phyloP scores from a whole-genome alignment of 164 flowering plant genomes.

The Cinnamomum micranthum region DNA sequence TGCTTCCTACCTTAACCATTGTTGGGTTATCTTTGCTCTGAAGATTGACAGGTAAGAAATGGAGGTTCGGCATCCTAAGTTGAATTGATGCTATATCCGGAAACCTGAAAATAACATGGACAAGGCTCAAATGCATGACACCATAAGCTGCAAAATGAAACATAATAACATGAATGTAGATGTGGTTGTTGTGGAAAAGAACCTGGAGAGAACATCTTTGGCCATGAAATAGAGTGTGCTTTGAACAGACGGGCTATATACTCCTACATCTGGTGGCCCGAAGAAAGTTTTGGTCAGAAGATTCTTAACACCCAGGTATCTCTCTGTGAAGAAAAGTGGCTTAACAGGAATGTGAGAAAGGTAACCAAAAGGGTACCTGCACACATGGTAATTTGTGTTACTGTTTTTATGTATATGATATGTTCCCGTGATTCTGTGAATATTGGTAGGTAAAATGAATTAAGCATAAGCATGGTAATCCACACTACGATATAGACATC shows the following conservation, averaged over 20 bases:
- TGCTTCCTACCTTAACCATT: constrained; percentile 67
- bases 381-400: neutral
- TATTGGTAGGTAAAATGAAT: no score
- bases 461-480: neutral
- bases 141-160: neutral
- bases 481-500: neutral
- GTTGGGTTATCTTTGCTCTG: constrained; percentile 57
- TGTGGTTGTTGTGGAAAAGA: constrained; percentile 3
- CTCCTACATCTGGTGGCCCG: constrained; percentile 77
- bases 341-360: constrained; percentile 43
- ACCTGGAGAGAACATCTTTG: constrained; percentile 74
- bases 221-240: constrained; percentile 84
- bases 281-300: constrained; percentile 68
- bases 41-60: constrained; percentile 88
- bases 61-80: constrained; percentile 96
- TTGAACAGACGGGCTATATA: constrained; percentile 95
- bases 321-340: constrained; percentile 53
- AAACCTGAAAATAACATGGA: constrained; percentile 47
- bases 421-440: no score
- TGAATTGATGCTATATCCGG: constrained; percentile 60
- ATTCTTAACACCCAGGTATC: constrained; percentile 60
- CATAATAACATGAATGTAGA: neutral
- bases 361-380: constrained; percentile 61
- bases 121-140: neutral
- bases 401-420: neutral